phyloP scores from a whole-genome alignment of 2,329 filamentous ascomycete species.

The Trichoderma pleuroti region DNA sequence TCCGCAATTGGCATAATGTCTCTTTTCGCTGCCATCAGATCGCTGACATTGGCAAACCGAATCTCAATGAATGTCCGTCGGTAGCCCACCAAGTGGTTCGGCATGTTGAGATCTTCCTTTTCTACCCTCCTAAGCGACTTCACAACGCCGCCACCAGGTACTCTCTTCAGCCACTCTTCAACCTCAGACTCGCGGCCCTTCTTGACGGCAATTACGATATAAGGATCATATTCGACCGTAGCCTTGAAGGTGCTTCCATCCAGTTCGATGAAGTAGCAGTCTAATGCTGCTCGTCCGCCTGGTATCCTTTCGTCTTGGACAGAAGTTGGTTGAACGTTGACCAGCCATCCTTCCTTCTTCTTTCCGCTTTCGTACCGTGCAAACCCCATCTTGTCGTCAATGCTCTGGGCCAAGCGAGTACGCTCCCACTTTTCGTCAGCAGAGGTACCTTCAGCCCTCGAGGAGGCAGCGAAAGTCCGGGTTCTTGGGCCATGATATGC shows the following conservation, averaged over 20 bases:
- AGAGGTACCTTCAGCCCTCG: constrained; percentile 79
- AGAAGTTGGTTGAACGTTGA: constrained; percentile 88
- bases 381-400: constrained; percentile 96
- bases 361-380: constrained; percentile 84
- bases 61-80: constrained; percentile 83
- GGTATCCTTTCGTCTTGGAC: constrained; percentile 81
- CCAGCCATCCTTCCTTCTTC: constrained; percentile 81
- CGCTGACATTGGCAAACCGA: constrained; percentile 79
- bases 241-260: constrained; percentile 91
- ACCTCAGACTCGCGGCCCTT: constrained; percentile 86
- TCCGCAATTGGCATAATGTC: constrained; percentile 87
- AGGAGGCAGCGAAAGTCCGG: constrained; percentile 76
- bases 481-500: constrained; percentile 67
- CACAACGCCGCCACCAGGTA: constrained; percentile 74
- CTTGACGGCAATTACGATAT: constrained; percentile 89
- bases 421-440: constrained; percentile 91
- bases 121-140: constrained; percentile 74
- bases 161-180: constrained; percentile 85
- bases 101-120: constrained; percentile 92
- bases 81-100: constrained; percentile 92
- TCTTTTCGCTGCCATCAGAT: constrained; percentile 79
- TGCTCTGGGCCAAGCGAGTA: constrained; percentile 74
- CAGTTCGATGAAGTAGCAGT: constrained; percentile 95
- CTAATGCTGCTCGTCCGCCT: constrained; percentile 82
- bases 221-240: constrained; percentile 92